Conservation (phyloP, 306 rosid genomes). For the Purshia tridentata region DNA sequence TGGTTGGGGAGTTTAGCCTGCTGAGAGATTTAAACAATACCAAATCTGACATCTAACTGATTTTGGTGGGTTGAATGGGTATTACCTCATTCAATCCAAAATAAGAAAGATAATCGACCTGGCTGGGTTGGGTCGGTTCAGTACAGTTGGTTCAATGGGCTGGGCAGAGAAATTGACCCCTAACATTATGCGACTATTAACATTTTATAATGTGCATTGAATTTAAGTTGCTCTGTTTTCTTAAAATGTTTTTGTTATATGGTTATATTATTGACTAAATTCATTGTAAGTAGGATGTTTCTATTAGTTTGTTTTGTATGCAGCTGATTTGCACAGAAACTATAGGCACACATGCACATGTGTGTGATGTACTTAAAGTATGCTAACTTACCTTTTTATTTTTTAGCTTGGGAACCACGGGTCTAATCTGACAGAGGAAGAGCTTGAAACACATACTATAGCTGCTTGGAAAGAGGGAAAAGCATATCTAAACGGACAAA, state of each 20-base stretch:
- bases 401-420: constrained; percentile 92
- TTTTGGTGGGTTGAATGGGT: too few relatives aligned
- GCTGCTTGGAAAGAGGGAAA: constrained; percentile 99
- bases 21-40: neutral
- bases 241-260: neutral
- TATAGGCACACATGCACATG: neutral
- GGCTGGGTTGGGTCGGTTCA: too few relatives aligned
- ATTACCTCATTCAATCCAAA: too few relatives aligned
- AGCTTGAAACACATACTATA: constrained; percentile 97
- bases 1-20: neutral
- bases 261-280: neutral
- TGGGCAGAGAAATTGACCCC: too few relatives aligned
- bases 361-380: constrained; percentile 17
- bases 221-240: too few relatives aligned
- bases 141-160: too few relatives aligned
- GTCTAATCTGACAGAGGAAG: constrained; percentile 94
- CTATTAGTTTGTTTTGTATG: constrained; percentile 7
- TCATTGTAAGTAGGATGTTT: neutral
- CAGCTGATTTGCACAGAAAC: neutral
- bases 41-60: too few relatives aligned
- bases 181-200: too few relatives aligned
- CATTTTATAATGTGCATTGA: too few relatives aligned
- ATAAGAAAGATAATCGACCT: too few relatives aligned
- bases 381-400: constrained; percentile 27
- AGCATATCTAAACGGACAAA: constrained; percentile 61